These are phyloP conservation scores for Coprinopsis strossmayeri DNA, from an alignment of 768 basidiomycete species.

Conservation along the genomic window DNA sequence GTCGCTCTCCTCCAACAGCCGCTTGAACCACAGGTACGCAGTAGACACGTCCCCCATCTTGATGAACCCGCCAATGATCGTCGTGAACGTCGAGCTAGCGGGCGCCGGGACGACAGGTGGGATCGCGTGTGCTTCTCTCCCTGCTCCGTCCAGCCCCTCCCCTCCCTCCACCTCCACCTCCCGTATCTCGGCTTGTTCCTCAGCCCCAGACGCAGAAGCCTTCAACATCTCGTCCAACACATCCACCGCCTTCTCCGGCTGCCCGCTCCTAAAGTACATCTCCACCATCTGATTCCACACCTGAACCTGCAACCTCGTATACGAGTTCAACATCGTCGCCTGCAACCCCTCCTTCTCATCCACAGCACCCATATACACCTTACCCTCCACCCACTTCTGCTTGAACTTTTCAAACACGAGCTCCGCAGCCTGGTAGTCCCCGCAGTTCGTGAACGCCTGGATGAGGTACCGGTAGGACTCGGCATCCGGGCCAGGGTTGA, in stretches of 20 bases:
- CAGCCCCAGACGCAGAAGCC: slow-evolving; percentile 24
- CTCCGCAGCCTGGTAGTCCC: slow-evolving; percentile 41
- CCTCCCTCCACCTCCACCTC: too few species aligned
- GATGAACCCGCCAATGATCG: slow-evolving; percentile 63
- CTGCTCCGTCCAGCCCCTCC: too few species aligned
- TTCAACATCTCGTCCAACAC: slow-evolving; percentile 70
- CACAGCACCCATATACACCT: slow-evolving; percentile 16
- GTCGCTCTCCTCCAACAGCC: slow-evolving; percentile 41
- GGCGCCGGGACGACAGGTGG: slow-evolving; percentile 35
- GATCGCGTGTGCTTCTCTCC: too few species aligned
- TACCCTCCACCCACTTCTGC: slow-evolving; percentile 30
- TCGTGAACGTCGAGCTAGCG: slow-evolving; percentile 54
- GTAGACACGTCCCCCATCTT: slow-evolving; percentile 51
- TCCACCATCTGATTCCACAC: slow-evolving; percentile 77
- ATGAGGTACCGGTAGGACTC: slow-evolving; percentile 48
- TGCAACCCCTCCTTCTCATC: background rate
- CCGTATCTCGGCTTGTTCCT: too few species aligned
- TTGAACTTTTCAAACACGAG: slow-evolving; percentile 60
- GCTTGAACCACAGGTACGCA: slow-evolving; percentile 68
- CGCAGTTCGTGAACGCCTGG: slow-evolving; percentile 45
- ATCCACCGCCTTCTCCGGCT: slow-evolving; percentile 55
- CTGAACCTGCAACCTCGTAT: slow-evolving; percentile 30
- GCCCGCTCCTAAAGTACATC: slow-evolving; percentile 59
- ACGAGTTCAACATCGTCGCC: background rate
- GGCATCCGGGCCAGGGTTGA: slow-evolving; percentile 3